A percentile compares a stretch with the other conserved stretches of the same genome.
Evolutionary conservation across 2,329 filamentous ascomycete species (phyloP).

Genomic region (Penicillium sp.): DNA sequence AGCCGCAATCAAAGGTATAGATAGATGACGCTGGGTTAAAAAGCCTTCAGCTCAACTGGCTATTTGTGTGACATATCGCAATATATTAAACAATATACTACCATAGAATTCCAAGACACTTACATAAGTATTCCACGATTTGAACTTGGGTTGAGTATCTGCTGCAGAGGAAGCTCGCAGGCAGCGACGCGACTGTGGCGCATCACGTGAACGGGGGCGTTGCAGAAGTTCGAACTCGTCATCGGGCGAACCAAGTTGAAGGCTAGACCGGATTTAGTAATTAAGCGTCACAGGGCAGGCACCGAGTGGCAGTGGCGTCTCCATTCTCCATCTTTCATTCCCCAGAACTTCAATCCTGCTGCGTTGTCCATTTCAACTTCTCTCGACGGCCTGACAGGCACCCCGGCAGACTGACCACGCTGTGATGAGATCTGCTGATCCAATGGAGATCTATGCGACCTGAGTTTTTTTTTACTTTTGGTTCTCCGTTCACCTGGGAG

Average conservation of each 20-base stretch:
- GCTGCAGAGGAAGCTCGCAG: no score
- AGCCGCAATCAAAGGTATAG: conserved; percentile 31
- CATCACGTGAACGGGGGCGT: conserved; percentile 7
- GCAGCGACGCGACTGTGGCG: neutral
- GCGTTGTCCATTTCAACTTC: conserved; percentile 9
- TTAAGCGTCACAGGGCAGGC: conserved; percentile 1
- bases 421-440: conserved; percentile 9
- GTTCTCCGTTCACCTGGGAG: conserved; percentile 12
- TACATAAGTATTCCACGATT: no score
- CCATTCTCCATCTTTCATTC: conserved; percentile 10
- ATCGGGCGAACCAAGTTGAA: neutral
- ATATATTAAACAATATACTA: no score
- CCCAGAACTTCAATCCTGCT: conserved; percentile 11
- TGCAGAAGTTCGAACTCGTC: neutral
- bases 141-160: no score
- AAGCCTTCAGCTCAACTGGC: neutral
- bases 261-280: conserved; percentile 5
- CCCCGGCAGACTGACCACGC: neutral
- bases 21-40: conserved; percentile 18
- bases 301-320: conserved; percentile 12
- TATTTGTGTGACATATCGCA: neutral
- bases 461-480: conserved; percentile 6
- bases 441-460: conserved; percentile 8
- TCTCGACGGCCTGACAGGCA: neutral
- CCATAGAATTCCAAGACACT: no score